These are phyloP conservation scores for Schoenoplectus tabernaemontani DNA, from an alignment of 202 grass and related monocot genomes.

Conservation along the genomic window DNA sequence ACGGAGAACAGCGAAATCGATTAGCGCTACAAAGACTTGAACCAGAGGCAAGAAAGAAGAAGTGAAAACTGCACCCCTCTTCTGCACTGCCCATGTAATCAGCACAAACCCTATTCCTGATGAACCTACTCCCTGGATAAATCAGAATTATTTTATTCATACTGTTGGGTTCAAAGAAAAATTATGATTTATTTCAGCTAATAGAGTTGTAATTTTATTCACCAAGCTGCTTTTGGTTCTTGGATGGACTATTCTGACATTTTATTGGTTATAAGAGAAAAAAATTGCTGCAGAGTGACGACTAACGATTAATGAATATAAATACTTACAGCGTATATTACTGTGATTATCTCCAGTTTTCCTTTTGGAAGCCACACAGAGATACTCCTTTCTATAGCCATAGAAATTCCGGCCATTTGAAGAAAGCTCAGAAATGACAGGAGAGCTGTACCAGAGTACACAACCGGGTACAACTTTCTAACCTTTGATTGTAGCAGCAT, in stretches of 20 bases:
- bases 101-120: conserved; percentile 65
- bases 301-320: no score
- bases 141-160: background rate
- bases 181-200: background rate
- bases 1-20: conserved; percentile 61
- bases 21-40: conserved; percentile 54
- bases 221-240: no score
- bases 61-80: conserved; percentile 72
- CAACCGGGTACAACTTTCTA: conserved; percentile 40
- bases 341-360: conserved; percentile 39
- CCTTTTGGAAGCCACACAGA: conserved; percentile 33
- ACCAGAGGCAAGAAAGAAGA: conserved; percentile 59
- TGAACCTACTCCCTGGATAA: conserved; percentile 41
- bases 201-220: no score
- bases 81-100: conserved; percentile 70
- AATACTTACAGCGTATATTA: conserved; percentile 41
- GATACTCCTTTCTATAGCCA: conserved; percentile 27
- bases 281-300: no score
- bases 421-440: conserved; percentile 33
- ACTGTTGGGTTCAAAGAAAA: no score
- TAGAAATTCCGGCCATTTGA: conserved; percentile 30
- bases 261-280: no score
- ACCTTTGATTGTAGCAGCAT: conserved; percentile 60
- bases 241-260: no score
- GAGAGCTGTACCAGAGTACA: conserved; percentile 44